Evolutionary conservation across 202 grass and related monocot genomes (phyloP).

Genomic region (Schoenoplectus tabernaemontani): DNA sequence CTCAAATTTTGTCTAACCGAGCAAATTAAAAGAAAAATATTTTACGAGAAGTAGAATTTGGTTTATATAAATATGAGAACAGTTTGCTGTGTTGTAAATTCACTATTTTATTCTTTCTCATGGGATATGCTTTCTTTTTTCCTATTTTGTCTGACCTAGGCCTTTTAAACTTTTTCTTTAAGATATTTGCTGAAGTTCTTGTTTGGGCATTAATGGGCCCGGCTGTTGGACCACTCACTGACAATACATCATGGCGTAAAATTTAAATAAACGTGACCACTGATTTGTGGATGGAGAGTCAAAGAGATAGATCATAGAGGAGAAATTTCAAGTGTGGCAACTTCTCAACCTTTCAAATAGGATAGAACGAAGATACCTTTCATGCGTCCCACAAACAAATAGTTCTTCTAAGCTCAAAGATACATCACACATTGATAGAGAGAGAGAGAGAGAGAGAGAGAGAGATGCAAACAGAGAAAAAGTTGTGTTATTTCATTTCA

Average conservation of each 20-base stretch:
- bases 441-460: not conserved
- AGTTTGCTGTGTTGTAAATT: no score
- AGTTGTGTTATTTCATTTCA: not conserved
- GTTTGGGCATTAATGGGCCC: not conserved
- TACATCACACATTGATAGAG: not conserved
- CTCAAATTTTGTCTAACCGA: no score
- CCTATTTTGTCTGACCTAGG: no score
- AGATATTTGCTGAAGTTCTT: not conserved
- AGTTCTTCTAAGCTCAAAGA: not conserved
- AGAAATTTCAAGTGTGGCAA: not conserved
- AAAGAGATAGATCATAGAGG: not conserved
- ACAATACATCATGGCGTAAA: slow-evolving; percentile 4
- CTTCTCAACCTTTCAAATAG: slow-evolving; percentile 12
- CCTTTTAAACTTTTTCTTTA: not conserved
- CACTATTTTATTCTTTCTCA: no score
- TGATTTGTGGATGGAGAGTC: not conserved
- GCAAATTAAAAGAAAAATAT: not conserved
- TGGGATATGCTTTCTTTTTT: no score
- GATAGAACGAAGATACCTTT: slow-evolving; percentile 16
- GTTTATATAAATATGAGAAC: no score
- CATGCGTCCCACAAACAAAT: slow-evolving; percentile 7
- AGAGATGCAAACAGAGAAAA: not conserved
- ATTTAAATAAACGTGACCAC: not conserved
- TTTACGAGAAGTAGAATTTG: not conserved
- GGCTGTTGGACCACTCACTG: slow-evolving; percentile 1